Evolutionary conservation across 768 basidiomycete species (phyloP), one percentile per base, ranked within the genome.

Genomic region (Pisolithus marmoratus): DNA sequence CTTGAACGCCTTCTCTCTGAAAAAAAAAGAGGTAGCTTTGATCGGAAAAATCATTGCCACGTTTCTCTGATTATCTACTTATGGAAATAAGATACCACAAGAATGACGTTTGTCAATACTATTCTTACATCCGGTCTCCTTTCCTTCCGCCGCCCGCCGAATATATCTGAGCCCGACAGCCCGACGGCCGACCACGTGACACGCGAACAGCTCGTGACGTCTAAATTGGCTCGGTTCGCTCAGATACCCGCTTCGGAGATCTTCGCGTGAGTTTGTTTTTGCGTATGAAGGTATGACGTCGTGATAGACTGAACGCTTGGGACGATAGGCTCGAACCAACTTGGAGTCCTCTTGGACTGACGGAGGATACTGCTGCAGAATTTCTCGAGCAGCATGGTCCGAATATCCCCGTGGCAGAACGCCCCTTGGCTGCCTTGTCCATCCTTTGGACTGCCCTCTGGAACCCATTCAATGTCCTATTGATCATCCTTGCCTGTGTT

Each of bases 381-480:
- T 49, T 49, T 8, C 60, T 71, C 29, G 36, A 52, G 8, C 50
- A 34, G 20, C 55, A 64, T 53, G 68, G 68, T 31, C 50, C 56
- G 20, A 70, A 70, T 26, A 54, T 52, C 44, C 60, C 69, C 0
- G 61, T 70, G 5, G 58, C 45, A 23, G 69, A 70, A 45, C 69
- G 67, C 23, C 61, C 67, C 43, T 53, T 67, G 43, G 65, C 61
- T 2, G 60, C 60, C 3, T 38, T 72, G 45, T 40, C 49, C n/a
- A 49, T 68, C 20, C 50, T 70, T 23, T 68, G 65, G 59, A 58
- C 56, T 27, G 70, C 69, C 14, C n/a, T 72, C 15, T 62, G 60
- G 60, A 70, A 72, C 45, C 67, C 68, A 5, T 70, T 70, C 59
- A 70, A 70, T 5, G 48, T 71, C 12, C 59, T 70, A 37, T 48